Evolutionary conservation across 2,329 filamentous ascomycete genomes (phyloP).

Genomic region (Diaporthe caulivora): DNA sequence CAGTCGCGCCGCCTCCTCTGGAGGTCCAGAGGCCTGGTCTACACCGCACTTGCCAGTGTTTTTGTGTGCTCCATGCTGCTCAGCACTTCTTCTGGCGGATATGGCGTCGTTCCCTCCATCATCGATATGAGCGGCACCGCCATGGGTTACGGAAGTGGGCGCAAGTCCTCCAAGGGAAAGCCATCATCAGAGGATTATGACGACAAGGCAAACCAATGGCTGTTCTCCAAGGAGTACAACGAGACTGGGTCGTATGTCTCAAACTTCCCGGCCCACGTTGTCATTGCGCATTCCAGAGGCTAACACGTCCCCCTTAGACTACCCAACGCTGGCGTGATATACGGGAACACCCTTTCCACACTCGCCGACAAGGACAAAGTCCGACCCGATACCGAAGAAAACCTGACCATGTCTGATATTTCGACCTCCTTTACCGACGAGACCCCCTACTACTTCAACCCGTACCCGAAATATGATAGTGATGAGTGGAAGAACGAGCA

Average conservation of each 20-base stretch:
- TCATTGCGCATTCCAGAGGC: conserved; percentile 41
- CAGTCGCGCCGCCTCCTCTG: conserved; percentile 41
- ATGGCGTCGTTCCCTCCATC: conserved; percentile 52
- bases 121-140: conserved; percentile 36
- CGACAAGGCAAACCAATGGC: conserved; percentile 40
- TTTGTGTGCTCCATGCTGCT: conserved; percentile 60
- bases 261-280: neutral
- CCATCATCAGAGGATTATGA: conserved; percentile 39
- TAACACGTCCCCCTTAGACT: conserved; percentile 50
- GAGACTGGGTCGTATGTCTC: conserved; percentile 51
- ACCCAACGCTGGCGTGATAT: conserved; percentile 64
- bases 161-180: conserved; percentile 28
- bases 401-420: conserved; percentile 44
- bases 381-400: conserved; percentile 47
- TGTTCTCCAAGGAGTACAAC: conserved; percentile 57
- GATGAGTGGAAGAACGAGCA: conserved; percentile 68
- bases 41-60: conserved; percentile 54
- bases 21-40: conserved; percentile 56
- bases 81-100: conserved; percentile 49
- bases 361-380: conserved; percentile 55
- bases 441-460: conserved; percentile 71
- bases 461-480: conserved; percentile 79
- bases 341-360: conserved; percentile 66
- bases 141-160: conserved; percentile 36
- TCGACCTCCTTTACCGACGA: conserved; percentile 55